Evolutionary conservation across 257 asterid species (phyloP).

Genomic region (Fraxinus pennsylvanica): DNA sequence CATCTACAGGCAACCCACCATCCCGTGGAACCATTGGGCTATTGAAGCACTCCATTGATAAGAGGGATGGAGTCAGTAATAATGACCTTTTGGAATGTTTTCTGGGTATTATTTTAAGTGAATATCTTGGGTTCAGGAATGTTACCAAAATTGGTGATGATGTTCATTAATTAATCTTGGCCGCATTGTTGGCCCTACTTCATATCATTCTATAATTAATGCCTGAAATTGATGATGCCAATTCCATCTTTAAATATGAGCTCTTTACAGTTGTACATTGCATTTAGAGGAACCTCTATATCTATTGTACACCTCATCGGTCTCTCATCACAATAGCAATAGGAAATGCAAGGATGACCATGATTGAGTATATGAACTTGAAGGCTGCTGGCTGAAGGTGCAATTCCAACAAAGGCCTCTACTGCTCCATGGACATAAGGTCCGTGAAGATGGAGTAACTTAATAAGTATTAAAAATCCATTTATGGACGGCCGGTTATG

Average conservation of each 20-base stretch:
- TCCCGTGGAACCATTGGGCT: not conserved
- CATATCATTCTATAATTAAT: not conserved
- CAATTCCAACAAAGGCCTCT: too few relatives aligned
- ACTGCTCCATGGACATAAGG: not conserved
- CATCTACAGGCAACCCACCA: not conserved
- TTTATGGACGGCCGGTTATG: not conserved
- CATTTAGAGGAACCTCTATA: not conserved
- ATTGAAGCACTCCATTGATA: not conserved
- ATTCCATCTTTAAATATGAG: not conserved
- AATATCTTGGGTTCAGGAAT: not conserved
- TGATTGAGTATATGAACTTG: not conserved
- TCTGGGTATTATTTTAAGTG: not conserved
- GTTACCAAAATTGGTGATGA: not conserved
- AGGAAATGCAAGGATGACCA: not conserved
- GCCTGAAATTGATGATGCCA: not conserved
- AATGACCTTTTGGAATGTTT: not conserved
- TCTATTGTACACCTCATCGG: not conserved
- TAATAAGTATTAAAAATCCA: not conserved
- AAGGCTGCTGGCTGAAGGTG: too few relatives aligned
- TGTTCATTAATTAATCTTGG: not conserved
- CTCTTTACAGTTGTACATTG: not conserved
- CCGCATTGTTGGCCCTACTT: not conserved
- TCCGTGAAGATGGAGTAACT: not conserved
- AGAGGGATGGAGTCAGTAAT: not conserved
- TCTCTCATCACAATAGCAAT: not conserved